Evolutionary conservation across 1,139 yeast species (phyloP).

Genomic region (Geotrichum restrictum): DNA sequence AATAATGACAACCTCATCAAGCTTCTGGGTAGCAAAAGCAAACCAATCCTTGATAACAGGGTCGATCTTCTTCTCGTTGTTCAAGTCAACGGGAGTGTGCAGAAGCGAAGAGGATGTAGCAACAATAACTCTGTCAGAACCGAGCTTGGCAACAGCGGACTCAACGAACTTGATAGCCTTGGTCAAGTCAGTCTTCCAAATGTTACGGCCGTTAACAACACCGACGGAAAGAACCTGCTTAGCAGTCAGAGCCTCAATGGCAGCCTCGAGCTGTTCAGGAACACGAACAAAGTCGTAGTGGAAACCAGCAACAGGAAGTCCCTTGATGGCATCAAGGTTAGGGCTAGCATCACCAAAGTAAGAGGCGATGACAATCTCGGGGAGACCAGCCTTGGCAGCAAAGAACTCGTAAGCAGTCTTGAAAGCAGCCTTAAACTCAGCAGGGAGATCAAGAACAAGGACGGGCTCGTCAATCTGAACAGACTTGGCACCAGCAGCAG

Average conservation of each 20-base stretch:
- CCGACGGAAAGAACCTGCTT: conserved; percentile 89
- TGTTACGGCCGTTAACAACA: conserved; percentile 97
- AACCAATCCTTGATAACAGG: conserved; percentile 94
- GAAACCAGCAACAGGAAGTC: conserved; percentile 89
- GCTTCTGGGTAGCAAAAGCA: conserved; percentile 96
- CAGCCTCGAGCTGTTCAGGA: conserved; percentile 92
- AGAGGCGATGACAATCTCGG: conserved; percentile 78
- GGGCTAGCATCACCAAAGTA: conserved; percentile 99
- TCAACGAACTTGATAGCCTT: conserved; percentile 77
- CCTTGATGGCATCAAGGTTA: conserved; percentile 83
- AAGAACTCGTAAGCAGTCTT: conserved; percentile 78
- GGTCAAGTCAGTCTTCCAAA: conserved; percentile 95
- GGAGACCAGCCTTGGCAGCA: conserved; percentile 60
- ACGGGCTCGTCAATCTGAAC: conserved; percentile 98
- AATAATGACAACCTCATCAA: conserved; percentile 81
- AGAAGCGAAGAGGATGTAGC: conserved; percentile 94
- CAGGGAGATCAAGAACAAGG: conserved; percentile 89
- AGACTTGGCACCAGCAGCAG: conserved; percentile 89
- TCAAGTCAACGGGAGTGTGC: conserved; percentile 97
- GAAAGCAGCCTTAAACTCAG: conserved; percentile 76
- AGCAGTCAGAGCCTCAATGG: conserved; percentile 56
- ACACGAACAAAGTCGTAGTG: conserved; percentile 96
- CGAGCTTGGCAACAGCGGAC: conserved; percentile 78
- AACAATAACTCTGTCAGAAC: conserved; percentile 82
- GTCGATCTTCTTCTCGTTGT: conserved; percentile 84